Conservation (phyloP, 2,329 filamentous ascomycete genomes). For the Lomentospora prolificans region DNA sequence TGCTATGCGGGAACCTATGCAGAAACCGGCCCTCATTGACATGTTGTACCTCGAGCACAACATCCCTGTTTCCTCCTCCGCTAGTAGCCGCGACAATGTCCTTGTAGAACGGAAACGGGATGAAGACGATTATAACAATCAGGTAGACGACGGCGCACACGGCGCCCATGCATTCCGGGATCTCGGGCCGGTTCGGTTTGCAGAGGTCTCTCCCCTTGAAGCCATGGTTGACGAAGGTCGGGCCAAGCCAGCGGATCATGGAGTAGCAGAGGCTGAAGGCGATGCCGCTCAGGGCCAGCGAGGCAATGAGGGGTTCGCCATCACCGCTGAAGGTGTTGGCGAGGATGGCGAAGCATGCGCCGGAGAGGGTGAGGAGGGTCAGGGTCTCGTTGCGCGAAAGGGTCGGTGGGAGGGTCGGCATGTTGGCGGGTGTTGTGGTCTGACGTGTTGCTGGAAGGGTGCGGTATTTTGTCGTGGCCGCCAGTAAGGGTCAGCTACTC, state of each 20-base stretch:
- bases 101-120: slow-evolving; percentile 96
- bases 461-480: not conserved
- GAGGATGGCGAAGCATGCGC: slow-evolving; percentile 63
- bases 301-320: slow-evolving; percentile 82
- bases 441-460: too few species aligned
- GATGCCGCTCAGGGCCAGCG: slow-evolving; percentile 73
- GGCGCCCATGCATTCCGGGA: slow-evolving; percentile 94
- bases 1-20: slow-evolving; percentile 88
- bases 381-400: slow-evolving; percentile 46
- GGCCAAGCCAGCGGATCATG: slow-evolving; percentile 87
- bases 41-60: slow-evolving; percentile 62
- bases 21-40: slow-evolving; percentile 76
- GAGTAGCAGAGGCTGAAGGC: slow-evolving; percentile 75
- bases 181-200: slow-evolving; percentile 58
- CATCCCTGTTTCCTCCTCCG: slow-evolving; percentile 83
- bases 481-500: too few species aligned
- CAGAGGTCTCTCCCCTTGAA: slow-evolving; percentile 85
- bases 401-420: slow-evolving; percentile 15
- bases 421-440: not conserved
- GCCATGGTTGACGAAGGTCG: slow-evolving; percentile 78
- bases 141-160: slow-evolving; percentile 90
- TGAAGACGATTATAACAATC: slow-evolving; percentile 79
- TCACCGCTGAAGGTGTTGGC: slow-evolving; percentile 74
- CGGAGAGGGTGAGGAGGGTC: slow-evolving; percentile 50
- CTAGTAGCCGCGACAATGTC: slow-evolving; percentile 93